Evolutionary conservation across 2,329 filamentous ascomycete species (phyloP).

Genomic region (Fusarium azukiicola): DNA sequence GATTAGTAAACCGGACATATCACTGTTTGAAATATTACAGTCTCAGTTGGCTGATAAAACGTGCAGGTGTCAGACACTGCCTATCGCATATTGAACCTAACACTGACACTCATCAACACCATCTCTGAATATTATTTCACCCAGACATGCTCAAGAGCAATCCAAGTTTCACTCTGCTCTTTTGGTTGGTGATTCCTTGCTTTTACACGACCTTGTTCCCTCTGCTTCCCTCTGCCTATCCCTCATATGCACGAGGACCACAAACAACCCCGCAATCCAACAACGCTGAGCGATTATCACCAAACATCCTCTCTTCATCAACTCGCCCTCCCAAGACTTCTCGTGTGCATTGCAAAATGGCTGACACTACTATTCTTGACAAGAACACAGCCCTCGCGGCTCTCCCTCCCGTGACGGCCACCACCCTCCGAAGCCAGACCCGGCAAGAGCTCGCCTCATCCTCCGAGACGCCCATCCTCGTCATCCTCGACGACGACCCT

Average conservation of each 20-base stretch:
- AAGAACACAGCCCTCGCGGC: constrained; percentile 31
- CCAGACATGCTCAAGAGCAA: too few relatives aligned
- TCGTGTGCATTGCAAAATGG: constrained; percentile 21
- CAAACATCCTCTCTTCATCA: not conserved
- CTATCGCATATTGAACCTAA: too few relatives aligned
- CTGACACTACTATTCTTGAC: constrained; percentile 18
- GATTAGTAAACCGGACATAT: too few relatives aligned
- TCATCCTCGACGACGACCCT: constrained; percentile 75
- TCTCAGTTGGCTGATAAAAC: too few relatives aligned
- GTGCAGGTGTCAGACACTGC: too few relatives aligned
- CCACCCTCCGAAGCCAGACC: constrained; percentile 33
- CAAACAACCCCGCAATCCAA: constrained; percentile 24
- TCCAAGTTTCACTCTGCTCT: not conserved
- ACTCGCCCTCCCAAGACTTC: not conserved
- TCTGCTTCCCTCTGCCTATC: not conserved
- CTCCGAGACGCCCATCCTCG: constrained; percentile 56
- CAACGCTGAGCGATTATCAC: constrained; percentile 22
- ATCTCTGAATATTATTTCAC: too few relatives aligned
- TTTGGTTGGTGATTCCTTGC: not conserved
- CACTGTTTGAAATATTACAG: too few relatives aligned
- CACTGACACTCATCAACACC: too few relatives aligned
- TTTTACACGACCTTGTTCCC: not conserved
- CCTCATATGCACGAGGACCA: too few relatives aligned
- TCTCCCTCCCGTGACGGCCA: constrained; percentile 35
- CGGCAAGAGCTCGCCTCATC: constrained; percentile 33